phyloP scores from a whole-genome alignment of 2,329 filamentous ascomycete species.

The Knufia fluminis region DNA sequence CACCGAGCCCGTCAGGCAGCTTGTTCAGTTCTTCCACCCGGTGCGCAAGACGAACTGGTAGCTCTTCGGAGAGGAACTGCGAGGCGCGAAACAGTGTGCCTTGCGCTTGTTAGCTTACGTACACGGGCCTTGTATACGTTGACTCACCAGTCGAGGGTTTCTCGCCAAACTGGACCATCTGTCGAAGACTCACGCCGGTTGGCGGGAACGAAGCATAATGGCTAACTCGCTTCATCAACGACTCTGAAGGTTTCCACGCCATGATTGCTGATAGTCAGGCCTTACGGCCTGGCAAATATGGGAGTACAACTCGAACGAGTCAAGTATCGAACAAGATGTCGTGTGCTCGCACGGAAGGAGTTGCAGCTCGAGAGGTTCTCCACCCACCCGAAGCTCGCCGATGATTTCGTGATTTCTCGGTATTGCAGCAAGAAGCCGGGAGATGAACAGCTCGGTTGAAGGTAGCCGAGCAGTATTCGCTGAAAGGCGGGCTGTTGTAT shows the following conservation, averaged over 20 bases:
- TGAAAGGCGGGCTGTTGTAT: not conserved
- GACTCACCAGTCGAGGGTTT: constrained; percentile 73
- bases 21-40: constrained; percentile 89
- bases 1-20: constrained; percentile 88
- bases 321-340: constrained; percentile 4
- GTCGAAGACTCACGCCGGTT: constrained; percentile 87
- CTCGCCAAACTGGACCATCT: constrained; percentile 99
- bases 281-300: constrained; percentile 22
- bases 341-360: constrained; percentile 7
- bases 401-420: not conserved
- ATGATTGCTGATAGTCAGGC: constrained; percentile 42
- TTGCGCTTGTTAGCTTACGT: constrained; percentile 28
- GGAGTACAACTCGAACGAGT: constrained; percentile 6
- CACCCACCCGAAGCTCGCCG: constrained; percentile 11
- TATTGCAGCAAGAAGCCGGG: not conserved
- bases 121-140: not conserved
- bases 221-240: constrained; percentile 92
- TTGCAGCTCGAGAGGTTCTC: constrained; percentile 5
- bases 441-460: not conserved
- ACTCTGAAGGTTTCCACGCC: constrained; percentile 87
- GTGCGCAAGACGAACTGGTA: constrained; percentile 92
- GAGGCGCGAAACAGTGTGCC: constrained; percentile 95
- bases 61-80: constrained; percentile 95
- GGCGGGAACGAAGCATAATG: constrained; percentile 96
- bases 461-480: not conserved